Evolutionary conservation across 2,329 filamentous ascomycete species (phyloP), one percentile per base, ranked within the genome.

Genomic region (Trichoderma aggressivum): DNA sequence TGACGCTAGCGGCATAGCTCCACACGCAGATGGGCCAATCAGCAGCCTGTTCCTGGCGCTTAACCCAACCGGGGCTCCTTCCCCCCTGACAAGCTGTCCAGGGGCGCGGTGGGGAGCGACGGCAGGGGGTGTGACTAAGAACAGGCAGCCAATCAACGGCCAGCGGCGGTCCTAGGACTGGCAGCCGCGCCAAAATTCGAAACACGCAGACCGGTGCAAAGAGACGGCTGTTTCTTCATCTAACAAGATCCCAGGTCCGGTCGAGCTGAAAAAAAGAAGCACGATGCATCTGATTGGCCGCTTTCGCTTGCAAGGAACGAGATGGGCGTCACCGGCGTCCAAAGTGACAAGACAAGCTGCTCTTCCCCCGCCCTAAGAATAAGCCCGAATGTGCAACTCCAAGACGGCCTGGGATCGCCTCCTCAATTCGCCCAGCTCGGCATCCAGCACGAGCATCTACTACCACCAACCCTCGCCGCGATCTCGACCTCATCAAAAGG

Each of bases 21-120:
- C 63, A 47, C n/a, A 66, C 11, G 36, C 80, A 79, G 78, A 81
- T 79, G 77, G 56, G 59, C 83, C 82, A 84, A 84, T 84, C 72
- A 78, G n/a, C 74, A 36, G 21, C 39, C 74, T 77, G 81, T 82
- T 73, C 81, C 80, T 83, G 81, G 73, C 76, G 77, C 82, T 81
- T 80, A 76, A 66, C 80, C 77, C 7, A 64, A 73, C 75, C 6
- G 24, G 62, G 55, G 14, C 21, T 50, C 26, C 24, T 43, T 56
- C 39, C 56, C 56, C 64, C 59, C 59, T 62, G 50, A 70, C 67
- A 62, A 43, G 67, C 34, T 28, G 34, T 63, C 43, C 28, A 70
- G 66, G 66, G 66, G 58, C n/a, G 24, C 43, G 21, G 47, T 62
- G 47, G 59, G 21, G 47, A 70, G 24, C 18, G 43, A 70, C 59